Evolutionary conservation across 2,329 filamentous ascomycete genomes (phyloP), one percentile per base, ranked within the genome.

Genomic region (Aspergillaceae sp.): DNA sequence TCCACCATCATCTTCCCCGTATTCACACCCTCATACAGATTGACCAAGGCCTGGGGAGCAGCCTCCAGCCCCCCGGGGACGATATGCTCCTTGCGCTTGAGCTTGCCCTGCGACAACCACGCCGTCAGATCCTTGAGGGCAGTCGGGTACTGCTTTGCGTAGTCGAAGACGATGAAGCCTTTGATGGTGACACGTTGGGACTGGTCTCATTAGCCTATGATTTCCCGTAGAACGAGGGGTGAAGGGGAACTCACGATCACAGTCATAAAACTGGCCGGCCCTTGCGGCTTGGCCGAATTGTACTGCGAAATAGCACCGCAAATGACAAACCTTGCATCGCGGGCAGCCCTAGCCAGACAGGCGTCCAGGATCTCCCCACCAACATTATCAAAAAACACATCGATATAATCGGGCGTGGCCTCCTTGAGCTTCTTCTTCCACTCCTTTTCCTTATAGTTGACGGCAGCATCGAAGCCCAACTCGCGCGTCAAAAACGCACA

Each of bases 131-230:
- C 74, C 59, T 75, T 70, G 53, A 76, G 67, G 1, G 83, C 86
- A 37, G 68, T 62, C 0, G 73, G 59, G 60, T 77, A 85, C 57
- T 83, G 73, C 44, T 75, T 68, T 4, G 63, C 66, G 57, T 76
- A 86, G 62, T 89, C 86, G 46, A 86, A 78, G 42, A 87, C 77
- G 51, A 89, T 83, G 66, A 90, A 89, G 0, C 83, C 83, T 67
- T 84, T 74, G 73, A 86, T 79, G 44, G 69, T 74, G 58, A 63
- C 55, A 8, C 58, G 59, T 63, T 64, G 59, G 19, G 63, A 63
- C 65, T 68, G 42, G 27, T 27, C 6, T 28, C 5, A 7, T 26
- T 10, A 29, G 29, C 11, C 29, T 40, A 5, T 6, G 30, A 32
- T 29, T 7, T 38, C 2, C 4, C 5, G 29, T 40, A 34, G 30